Base-by-base conservation (phyloP, 305 asterid genomes). In the Fraxinus latifolia region DNA sequence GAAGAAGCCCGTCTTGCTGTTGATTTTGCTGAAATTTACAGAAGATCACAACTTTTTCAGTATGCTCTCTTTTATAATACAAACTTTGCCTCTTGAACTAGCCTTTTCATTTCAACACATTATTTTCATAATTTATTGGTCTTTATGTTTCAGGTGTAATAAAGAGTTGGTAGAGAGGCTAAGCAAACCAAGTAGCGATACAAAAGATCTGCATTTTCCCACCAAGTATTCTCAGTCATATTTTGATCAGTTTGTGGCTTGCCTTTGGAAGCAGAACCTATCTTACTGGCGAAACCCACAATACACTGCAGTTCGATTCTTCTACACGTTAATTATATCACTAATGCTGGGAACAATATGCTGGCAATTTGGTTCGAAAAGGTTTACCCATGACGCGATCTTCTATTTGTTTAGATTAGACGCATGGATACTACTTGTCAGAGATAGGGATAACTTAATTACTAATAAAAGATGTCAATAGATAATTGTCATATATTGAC, bases 271-370 rank as follows among this genome's bases (percentile, higher is more conserved):
- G 93, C 98, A 96, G 87, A 86, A 92, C 83, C 89, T 93, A 71
- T 94, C 99, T 58, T 95, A 95, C 86, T 95, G 99, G 99, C 91
- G 99, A 88, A 96, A 94, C 88, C 99, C 99, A 71, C 97, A 94
- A 80, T 96, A 96, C 88, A 96, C 98, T 33, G 98, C 98, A 47
- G 99, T 96, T 80, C 93, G 98, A 80, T 90, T 93, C 91, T 92
- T 96, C 90, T 96, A 94, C 90, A 96, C 98, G 3, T 83, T 88
- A 85, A 93, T 93, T 77, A 94, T 94, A 83, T 91, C 99, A 23
- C 83, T 96, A 87, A 94, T 96, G 97, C 92, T 96, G 75, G 98
- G 99, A 84, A 82, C 93, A 68, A 94, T 96, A 83, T 96, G 97
- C 82, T 96, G 99, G 99, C 86, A 84, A 89, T 93, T 96, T 76